Base-by-base conservation (phyloP, 2,329 filamentous ascomycete species). In the Dactylella cylindrospora region DNA sequence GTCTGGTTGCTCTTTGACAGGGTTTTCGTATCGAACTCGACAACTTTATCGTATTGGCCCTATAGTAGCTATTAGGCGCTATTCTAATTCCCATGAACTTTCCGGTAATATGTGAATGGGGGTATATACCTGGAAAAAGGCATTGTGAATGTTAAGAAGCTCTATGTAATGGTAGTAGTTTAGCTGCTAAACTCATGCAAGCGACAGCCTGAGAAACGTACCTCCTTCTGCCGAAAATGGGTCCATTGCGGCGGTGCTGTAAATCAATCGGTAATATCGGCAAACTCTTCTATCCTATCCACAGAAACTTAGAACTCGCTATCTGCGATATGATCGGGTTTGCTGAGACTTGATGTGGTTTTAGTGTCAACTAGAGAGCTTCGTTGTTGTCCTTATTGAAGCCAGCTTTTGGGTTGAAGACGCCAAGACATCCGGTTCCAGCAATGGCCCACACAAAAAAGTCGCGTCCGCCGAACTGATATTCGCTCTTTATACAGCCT, bases 21-120 rank as follows among this genome's bases (percentile, higher is more conserved):
- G 60, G 84, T 78, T 4, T 85, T 83, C 35, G 84, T 85, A 74
- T 94, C 86, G 75, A 90, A 95, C 76, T 93, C 85, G 74, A 94
- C 74, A 66, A 94, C 90, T 71, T 85, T 79, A 71, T 88, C 81
- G 79, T 88, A 95, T 78, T 95, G 90, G 71, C 88, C 90, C 73
- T 62, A 13, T n/a, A 12, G 13, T n/a, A 19, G 13, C n/a, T n/a
- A n/a, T n/a, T n/a, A n/a, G n/a, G n/a, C n/a, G n/a, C n/a, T n/a
- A n/a, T n/a, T n/a, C n/a, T n/a, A n/a, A n/a, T n/a, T n/a, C n/a
- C n/a, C n/a, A n/a, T n/a, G n/a, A n/a, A n/a, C n/a, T n/a, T n/a
- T n/a, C n/a, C n/a, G n/a, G n/a, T n/a, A n/a, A n/a, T n/a, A n/a
- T n/a, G n/a, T n/a, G n/a, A n/a, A n/a, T n/a, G n/a, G n/a, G 20